Base-by-base conservation (phyloP, 2,329 filamentous ascomycete species). In the Trichoderma citrinoviride region DNA sequence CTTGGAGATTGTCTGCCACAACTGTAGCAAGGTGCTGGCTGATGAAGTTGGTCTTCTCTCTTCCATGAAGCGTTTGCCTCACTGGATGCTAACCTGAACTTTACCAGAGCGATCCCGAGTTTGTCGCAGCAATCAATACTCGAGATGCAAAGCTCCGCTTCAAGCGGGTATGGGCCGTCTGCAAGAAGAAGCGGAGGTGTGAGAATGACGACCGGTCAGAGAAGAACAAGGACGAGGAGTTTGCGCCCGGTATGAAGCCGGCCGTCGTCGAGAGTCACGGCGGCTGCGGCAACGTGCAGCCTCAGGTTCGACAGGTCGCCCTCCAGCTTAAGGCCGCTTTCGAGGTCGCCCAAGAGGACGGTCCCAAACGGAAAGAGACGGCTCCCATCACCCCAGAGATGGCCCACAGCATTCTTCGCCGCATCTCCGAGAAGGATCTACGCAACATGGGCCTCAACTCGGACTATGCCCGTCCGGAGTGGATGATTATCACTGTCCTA, bases 1-100 rank as follows among this genome's bases (percentile, higher is more conserved):
- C 73, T 84, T 99, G 78, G 96, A 99, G 85, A 95, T 93, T 72
- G 93, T 99, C 78, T 99, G 96, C 85, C 93, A 97, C 82, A 97
- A 96, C 79, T 99, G 96, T 85, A 94, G 93, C 81, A 96, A 95
- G 84, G 92, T 98, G 76, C 87, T 97, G 84, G 90, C 93, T 81
- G 93, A 98, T 86, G 91, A 92, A 89, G 94, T 98, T 89, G 92
- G 94, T 96, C 83, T 84, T 69, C 73, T 76, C 74, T 75, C 64
- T 83, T 83, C 82, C 77, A 74, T 76, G 79, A 81, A 83, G 80
- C 79, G 84, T 80, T 77, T 75, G 75, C 74, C 75, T 80, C 79
- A 80, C 75, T 77, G 80, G 80, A 82, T 86, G 83, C 87, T 90
- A 83, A 90, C 83, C 77, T 78, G 71, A 72, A 77, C 76, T 79